Conservation (phyloP, 2,329 filamentous ascomycete genomes). For the Exophiala alcalophila region DNA sequence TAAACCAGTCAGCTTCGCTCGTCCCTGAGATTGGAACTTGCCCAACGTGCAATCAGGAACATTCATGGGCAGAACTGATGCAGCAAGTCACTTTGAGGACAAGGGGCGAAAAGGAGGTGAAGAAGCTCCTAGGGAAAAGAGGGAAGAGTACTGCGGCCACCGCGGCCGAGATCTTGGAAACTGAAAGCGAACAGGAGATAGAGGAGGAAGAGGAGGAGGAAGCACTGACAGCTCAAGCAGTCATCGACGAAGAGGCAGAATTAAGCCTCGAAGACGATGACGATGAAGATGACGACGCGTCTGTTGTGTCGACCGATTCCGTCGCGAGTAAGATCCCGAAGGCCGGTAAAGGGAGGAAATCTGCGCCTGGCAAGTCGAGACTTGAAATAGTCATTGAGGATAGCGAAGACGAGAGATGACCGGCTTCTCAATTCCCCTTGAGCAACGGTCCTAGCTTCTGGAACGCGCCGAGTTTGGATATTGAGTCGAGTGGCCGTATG, state of each 20-base stretch:
- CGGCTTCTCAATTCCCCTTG: background rate
- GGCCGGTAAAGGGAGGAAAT: background rate
- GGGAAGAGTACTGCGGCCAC: constrained; percentile 33
- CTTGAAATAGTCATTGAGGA: constrained; percentile 52
- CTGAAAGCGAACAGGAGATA: constrained; percentile 23
- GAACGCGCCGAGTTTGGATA: constrained; percentile 35
- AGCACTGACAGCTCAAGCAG: constrained; percentile 9
- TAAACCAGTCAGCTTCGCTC: constrained; percentile 46
- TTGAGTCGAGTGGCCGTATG: too few species aligned
- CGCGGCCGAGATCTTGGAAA: constrained; percentile 27
- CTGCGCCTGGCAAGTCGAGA: constrained; percentile 12
- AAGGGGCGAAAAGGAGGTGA: constrained; percentile 67
- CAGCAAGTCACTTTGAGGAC: constrained; percentile 75
- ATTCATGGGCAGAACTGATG: constrained; percentile 75
- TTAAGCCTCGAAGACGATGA: constrained; percentile 14
- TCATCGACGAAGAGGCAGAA: constrained; percentile 23
- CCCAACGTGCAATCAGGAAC: constrained; percentile 61
- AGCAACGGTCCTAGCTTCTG: constrained; percentile 35
- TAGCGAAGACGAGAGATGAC: constrained; percentile 50
- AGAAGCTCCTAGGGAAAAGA: constrained; percentile 62
- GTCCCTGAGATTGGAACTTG: constrained; percentile 69
- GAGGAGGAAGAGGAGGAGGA: constrained; percentile 23
- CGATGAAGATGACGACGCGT: constrained; percentile 29
- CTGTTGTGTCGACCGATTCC: constrained; percentile 29
- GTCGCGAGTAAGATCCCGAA: constrained; percentile 11